Conservation (phyloP, 2,329 filamentous ascomycete genomes). For the Aspergillus pseudoglaucus region DNA sequence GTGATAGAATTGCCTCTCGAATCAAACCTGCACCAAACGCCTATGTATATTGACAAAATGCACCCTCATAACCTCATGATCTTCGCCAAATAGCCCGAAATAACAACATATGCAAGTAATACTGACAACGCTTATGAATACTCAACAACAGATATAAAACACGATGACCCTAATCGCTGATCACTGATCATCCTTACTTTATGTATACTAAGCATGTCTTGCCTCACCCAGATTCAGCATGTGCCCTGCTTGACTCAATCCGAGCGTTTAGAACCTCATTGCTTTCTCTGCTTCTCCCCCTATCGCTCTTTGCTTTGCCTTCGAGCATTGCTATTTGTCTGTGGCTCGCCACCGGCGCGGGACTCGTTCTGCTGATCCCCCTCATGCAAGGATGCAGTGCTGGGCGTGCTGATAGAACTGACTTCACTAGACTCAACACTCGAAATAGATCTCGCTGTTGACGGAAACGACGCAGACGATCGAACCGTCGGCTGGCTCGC, state of each 20-base stretch:
- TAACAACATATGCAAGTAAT: too few relatives aligned
- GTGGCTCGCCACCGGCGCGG: too few relatives aligned
- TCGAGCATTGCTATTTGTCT: neutral
- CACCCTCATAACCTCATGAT: neutral
- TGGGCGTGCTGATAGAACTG: constrained; percentile 14
- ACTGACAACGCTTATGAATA: too few relatives aligned
- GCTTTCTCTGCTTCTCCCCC: too few relatives aligned
- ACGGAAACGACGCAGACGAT: constrained; percentile 5
- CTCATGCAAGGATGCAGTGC: constrained; percentile 9
- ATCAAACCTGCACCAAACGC: neutral
- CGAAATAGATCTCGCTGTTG: constrained; percentile 6
- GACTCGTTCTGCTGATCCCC: constrained; percentile 5
- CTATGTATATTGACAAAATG: neutral
- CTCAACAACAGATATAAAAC: too few relatives aligned
- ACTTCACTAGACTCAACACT: constrained; percentile 13
- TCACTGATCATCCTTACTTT: too few relatives aligned
- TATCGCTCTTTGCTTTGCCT: constrained; percentile 3
- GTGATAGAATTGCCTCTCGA: neutral
- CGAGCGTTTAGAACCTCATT: too few relatives aligned
- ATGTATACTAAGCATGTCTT: too few relatives aligned
- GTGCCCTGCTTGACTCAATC: too few relatives aligned
- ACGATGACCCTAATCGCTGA: too few relatives aligned
- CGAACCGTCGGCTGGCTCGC: constrained; percentile 9
- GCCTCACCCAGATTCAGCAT: too few relatives aligned
- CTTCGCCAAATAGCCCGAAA: too few relatives aligned